Base-by-base conservation (phyloP, 1,284 basidiomycete genomes). In the Ustilago loliicola region DNA sequence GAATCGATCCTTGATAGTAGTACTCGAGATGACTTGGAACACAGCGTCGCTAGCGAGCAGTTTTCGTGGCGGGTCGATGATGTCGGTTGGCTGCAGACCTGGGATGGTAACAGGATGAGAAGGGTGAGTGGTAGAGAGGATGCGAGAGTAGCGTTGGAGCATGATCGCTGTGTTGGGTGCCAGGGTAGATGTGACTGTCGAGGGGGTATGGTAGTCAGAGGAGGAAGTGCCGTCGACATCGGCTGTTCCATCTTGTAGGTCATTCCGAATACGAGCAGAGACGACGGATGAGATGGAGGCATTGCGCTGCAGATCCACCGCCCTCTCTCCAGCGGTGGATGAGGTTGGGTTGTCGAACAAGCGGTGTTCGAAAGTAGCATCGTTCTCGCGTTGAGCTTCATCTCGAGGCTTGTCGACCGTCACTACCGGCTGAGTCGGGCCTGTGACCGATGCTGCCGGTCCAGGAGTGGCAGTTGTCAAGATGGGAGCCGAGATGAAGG, bases 1-100 rank as follows among this genome's bases (percentile, higher is more conserved):
- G 88, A 94, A 96, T 6, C 96, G 92, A 84, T 98, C 95, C 86
- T 99, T 98, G 87, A 97, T 93, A 1, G 93, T 96, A 81, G 95
- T 93, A 38, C 92, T 90, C 87, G 95, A 95, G 81, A 95, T 94
- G 7, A 98, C 94, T 87, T 99, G 96, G 19, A 98, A 89, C 17
- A 97, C 93, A 2, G 95, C 93, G 6, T 93, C 92, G 3, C 93
- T 92, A 45, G 95, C 88, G 19, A 97, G 87, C 27, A 98, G 88
- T 84, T 93, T 94, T 48, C 96, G 90, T 5, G 93, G 93, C 21
- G 95, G 94, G 76, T 94, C 91, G 48, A 90, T 90, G 80, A 87
- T 84, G 53, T 87, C 76, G n/a, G 51, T 51, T 30, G 45, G 32
- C 6, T 67, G 50, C 7, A 77, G 55, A 1, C 76, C 76, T 0